Conservation (phyloP, 2,329 filamentous ascomycete genomes). For the Tolypocladium tropicale region DNA sequence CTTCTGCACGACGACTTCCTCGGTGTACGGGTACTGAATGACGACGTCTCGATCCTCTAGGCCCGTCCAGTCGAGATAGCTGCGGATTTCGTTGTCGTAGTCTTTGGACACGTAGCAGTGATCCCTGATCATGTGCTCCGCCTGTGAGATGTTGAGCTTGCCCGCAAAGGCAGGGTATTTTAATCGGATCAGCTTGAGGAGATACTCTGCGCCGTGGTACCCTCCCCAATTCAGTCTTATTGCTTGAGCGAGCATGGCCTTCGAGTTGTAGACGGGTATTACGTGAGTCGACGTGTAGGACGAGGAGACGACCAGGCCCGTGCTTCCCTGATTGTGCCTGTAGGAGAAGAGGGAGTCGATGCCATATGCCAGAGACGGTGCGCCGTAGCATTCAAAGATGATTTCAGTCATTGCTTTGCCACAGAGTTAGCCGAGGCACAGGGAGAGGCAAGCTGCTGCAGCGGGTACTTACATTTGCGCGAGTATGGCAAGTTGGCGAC, state of each 20-base stretch:
- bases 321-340: constrained; percentile 77
- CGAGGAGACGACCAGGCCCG: constrained; percentile 81
- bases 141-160: constrained; percentile 77
- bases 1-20: constrained; percentile 84
- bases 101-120: constrained; percentile 84
- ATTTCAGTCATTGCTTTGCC: constrained; percentile 86
- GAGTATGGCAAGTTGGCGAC: constrained; percentile 86
- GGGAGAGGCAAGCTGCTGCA: not conserved
- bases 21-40: constrained; percentile 87
- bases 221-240: constrained; percentile 93
- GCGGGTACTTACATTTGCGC: constrained; percentile 60
- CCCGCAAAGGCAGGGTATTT: constrained; percentile 88
- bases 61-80: constrained; percentile 82
- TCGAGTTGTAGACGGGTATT: constrained; percentile 83
- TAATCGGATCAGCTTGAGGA: constrained; percentile 76
- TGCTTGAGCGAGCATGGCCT: constrained; percentile 74
- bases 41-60: constrained; percentile 82
- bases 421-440: constrained; percentile 8
- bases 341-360: constrained; percentile 97
- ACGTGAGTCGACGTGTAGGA: constrained; percentile 91
- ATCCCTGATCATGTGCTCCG: constrained; percentile 75
- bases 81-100: constrained; percentile 67
- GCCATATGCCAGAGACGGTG: constrained; percentile 82
- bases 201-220: constrained; percentile 79
- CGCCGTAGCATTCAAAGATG: constrained; percentile 89